Percentiles rank a stretch among this genome's conserved stretches.
Conservation (phyloP, 2,329 filamentous ascomycete species). For the Chalaropsis ovoidea region DNA sequence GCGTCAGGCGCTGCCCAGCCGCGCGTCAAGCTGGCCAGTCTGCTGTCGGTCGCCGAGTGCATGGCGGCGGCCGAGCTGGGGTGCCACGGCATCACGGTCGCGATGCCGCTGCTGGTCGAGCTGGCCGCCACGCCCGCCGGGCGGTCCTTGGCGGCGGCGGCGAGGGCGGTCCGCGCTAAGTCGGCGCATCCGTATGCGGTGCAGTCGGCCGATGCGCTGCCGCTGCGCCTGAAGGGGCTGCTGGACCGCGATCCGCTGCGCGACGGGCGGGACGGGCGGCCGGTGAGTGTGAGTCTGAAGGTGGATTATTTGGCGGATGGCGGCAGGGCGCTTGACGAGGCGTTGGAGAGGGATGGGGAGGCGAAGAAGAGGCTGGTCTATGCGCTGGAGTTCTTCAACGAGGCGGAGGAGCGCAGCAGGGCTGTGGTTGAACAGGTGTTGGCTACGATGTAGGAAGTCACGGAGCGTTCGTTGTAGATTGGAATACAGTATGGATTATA, state of each 20-base stretch:
- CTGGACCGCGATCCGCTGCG: slow-evolving; percentile 35
- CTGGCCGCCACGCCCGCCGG: slow-evolving; percentile 31
- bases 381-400: slow-evolving; percentile 36
- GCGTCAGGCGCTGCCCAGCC: slow-evolving; percentile 42
- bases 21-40: slow-evolving; percentile 40
- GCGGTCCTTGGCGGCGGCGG: slow-evolving; percentile 28
- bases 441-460: neutral
- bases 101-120: slow-evolving; percentile 34
- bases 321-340: slow-evolving; percentile 36
- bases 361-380: slow-evolving; percentile 34
- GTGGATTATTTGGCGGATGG: slow-evolving; percentile 40
- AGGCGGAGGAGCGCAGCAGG: slow-evolving; percentile 34
- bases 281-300: neutral
- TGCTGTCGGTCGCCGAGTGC: slow-evolving; percentile 37
- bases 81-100: slow-evolving; percentile 39
- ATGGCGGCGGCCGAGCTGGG: slow-evolving; percentile 40
- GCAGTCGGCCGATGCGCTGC: slow-evolving; percentile 30
- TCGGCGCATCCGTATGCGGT: slow-evolving; percentile 34
- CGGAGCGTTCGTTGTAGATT: neutral
- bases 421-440: slow-evolving; percentile 33
- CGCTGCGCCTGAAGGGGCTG: slow-evolving; percentile 33
- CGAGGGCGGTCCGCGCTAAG: slow-evolving; percentile 31
- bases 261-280: neutral
- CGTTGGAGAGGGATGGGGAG: slow-evolving; percentile 35
- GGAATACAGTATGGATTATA: slow-evolving; percentile 2